A percentile compares a stretch with the other conserved stretches of the same genome.
phyloP scores from a whole-genome alignment of 805 yeast species.

The Cyberlindnera maritima region DNA sequence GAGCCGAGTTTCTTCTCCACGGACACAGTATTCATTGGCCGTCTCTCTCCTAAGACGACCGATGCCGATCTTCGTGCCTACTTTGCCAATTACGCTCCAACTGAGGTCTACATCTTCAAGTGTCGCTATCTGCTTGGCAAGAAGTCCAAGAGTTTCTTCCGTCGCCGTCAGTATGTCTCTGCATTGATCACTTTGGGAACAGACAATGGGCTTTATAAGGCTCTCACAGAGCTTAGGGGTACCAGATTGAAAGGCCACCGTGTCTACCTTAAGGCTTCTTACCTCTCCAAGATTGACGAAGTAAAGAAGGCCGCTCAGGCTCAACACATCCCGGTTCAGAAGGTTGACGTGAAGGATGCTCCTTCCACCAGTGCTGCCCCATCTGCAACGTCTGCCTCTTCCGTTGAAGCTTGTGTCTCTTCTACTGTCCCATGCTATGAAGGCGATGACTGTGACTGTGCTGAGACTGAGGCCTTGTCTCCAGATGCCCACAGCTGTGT shows the following conservation, averaged over 20 bases:
- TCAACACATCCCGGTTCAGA: constrained; percentile 17
- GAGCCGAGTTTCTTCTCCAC: constrained; percentile 28
- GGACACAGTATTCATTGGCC: constrained; percentile 45
- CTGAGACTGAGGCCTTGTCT: neutral
- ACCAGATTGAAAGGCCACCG: constrained; percentile 37
- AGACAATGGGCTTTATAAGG: constrained; percentile 40
- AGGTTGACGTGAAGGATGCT: constrained; percentile 14
- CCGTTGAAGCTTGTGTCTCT: neutral
- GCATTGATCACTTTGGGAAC: constrained; percentile 51
- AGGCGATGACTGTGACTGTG: neutral
- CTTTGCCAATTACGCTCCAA: constrained; percentile 44
- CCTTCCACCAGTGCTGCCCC: neutral
- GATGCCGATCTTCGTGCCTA: constrained; percentile 44
- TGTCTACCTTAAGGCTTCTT: constrained; percentile 39
- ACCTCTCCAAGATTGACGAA: constrained; percentile 41
- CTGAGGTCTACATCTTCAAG: constrained; percentile 46
- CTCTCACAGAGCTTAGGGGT: constrained; percentile 38
- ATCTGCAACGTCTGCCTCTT: neutral
- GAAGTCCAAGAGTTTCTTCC: constrained; percentile 25
- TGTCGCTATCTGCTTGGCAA: constrained; percentile 26
- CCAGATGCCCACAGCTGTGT: neutral
- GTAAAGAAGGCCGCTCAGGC: constrained; percentile 37
- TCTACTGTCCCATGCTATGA: neutral
- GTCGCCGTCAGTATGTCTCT: constrained; percentile 37
- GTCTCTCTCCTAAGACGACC: constrained; percentile 37